A percentile compares a stretch with the other conserved stretches of the same genome.
Evolutionary conservation across 768 basidiomycete species (phyloP).

Genomic region (Boletellus emodensis): DNA sequence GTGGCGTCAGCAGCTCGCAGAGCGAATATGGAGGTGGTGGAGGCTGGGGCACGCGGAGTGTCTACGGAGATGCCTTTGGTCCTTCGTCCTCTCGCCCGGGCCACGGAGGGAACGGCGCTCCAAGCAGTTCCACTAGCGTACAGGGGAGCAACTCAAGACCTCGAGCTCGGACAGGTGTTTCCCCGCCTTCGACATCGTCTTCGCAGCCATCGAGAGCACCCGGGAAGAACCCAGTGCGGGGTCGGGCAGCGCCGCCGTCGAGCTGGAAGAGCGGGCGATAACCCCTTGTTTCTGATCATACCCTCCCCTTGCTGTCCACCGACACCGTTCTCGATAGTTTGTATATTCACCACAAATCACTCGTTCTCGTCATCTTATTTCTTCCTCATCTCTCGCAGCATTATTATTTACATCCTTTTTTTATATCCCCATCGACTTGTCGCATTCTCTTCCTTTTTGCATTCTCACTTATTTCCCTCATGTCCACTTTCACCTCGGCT

Average conservation of each 20-base stretch:
- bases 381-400: slow-evolving; percentile 3
- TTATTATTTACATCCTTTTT: background rate
- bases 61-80: slow-evolving; percentile 66
- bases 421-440: slow-evolving; percentile 12
- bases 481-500: background rate
- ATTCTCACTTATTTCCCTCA: background rate
- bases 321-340: too few relatives aligned
- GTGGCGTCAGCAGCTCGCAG: slow-evolving; percentile 46
- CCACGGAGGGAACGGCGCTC: background rate
- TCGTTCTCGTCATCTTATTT: too few relatives aligned
- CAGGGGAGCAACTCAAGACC: slow-evolving; percentile 22
- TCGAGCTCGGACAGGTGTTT: slow-evolving; percentile 32
- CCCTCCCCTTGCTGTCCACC: too few relatives aligned
- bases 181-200: slow-evolving; percentile 12
- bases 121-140: slow-evolving; percentile 15
- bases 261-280: slow-evolving; percentile 49
- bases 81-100: slow-evolving; percentile 27
- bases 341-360: too few relatives aligned
- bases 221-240: slow-evolving; percentile 23
- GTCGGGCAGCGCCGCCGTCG: slow-evolving; percentile 49
- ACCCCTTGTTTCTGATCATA: background rate
- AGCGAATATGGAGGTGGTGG: slow-evolving; percentile 59
- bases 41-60: slow-evolving; percentile 56
- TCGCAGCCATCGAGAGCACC: slow-evolving; percentile 8
- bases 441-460: background rate